Evolutionary conservation across 2,329 filamentous ascomycete species (phyloP).

Genomic region (Sporothrix pallida): DNA sequence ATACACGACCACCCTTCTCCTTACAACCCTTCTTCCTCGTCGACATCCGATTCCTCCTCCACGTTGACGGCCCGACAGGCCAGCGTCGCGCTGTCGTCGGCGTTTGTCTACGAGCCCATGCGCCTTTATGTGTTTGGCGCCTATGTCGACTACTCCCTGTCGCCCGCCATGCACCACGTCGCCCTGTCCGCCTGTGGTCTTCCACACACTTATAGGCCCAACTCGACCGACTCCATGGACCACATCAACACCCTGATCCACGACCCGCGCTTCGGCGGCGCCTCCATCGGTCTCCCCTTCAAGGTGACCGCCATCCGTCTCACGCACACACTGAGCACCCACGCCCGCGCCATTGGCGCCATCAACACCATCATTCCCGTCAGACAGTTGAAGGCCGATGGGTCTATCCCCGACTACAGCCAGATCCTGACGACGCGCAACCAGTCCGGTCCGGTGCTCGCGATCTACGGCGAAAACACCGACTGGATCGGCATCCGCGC

Average conservation of each 20-base stretch:
- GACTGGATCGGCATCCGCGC: constrained; percentile 51
- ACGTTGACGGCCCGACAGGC: constrained; percentile 63
- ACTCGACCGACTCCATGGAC: constrained; percentile 64
- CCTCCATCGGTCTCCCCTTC: constrained; percentile 70
- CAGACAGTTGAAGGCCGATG: constrained; percentile 49
- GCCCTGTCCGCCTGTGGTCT: constrained; percentile 70
- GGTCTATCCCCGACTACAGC: constrained; percentile 52
- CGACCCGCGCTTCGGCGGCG: constrained; percentile 67
- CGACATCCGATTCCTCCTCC: constrained; percentile 21
- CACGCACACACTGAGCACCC: constrained; percentile 67
- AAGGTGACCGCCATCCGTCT: constrained; percentile 70
- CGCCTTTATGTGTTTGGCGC: constrained; percentile 72
- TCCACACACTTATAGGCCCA: constrained; percentile 68
- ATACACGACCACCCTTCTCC: neutral
- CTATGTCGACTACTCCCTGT: constrained; percentile 70
- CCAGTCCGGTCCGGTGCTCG: constrained; percentile 63
- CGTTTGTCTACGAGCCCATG: constrained; percentile 67
- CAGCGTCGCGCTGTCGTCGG: constrained; percentile 65
- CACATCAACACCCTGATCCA: constrained; percentile 64
- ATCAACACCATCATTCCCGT: constrained; percentile 74
- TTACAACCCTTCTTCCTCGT: constrained; percentile 39
- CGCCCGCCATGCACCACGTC: constrained; percentile 74
- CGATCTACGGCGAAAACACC: constrained; percentile 64
- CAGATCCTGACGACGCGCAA: constrained; percentile 57
- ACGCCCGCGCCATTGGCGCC: constrained; percentile 73